Conservation (phyloP, 2,329 filamentous ascomycete species). For the Cladosporium sp. region DNA sequence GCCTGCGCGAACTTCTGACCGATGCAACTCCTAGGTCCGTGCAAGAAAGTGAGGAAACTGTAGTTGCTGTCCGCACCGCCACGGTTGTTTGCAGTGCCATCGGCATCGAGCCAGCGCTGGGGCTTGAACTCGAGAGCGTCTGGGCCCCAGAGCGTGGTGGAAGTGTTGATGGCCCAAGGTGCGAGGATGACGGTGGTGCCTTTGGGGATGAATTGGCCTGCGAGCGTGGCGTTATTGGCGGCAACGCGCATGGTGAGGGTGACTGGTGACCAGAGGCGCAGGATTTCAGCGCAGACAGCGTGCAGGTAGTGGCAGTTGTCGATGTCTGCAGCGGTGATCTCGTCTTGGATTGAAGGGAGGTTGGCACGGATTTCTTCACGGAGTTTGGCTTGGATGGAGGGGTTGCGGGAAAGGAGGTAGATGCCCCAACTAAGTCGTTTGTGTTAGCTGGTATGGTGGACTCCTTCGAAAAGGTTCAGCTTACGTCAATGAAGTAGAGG, state of each 20-base stretch:
- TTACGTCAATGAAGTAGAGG: conserved; percentile 42
- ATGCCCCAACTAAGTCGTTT: conserved; percentile 47
- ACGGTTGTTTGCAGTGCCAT: conserved; percentile 58
- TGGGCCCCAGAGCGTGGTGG: conserved; percentile 70
- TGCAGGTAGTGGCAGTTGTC: conserved; percentile 78
- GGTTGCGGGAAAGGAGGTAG: conserved; percentile 55
- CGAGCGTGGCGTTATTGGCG: conserved; percentile 64
- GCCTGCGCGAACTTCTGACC: conserved; percentile 77
- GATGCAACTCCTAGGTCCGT: conserved; percentile 85
- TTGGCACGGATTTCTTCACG: conserved; percentile 53
- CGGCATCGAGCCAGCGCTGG: conserved; percentile 69
- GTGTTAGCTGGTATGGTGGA: neutral
- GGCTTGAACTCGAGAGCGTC: conserved; percentile 77
- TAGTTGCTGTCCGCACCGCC: conserved; percentile 78
- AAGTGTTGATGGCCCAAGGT: conserved; percentile 69
- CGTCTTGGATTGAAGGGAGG: conserved; percentile 47
- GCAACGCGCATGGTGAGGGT: conserved; percentile 70
- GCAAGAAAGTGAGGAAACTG: conserved; percentile 77
- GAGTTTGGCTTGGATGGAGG: conserved; percentile 51
- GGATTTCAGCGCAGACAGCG: conserved; percentile 75
- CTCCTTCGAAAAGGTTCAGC: neutral
- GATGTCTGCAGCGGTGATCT: conserved; percentile 59
- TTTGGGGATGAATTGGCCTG: conserved; percentile 66
- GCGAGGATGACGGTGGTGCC: conserved; percentile 69
- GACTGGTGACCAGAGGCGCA: conserved; percentile 73